Evolutionary conservation across 768 basidiomycete genomes (phyloP).

Genomic region (Epithele typhae): DNA sequence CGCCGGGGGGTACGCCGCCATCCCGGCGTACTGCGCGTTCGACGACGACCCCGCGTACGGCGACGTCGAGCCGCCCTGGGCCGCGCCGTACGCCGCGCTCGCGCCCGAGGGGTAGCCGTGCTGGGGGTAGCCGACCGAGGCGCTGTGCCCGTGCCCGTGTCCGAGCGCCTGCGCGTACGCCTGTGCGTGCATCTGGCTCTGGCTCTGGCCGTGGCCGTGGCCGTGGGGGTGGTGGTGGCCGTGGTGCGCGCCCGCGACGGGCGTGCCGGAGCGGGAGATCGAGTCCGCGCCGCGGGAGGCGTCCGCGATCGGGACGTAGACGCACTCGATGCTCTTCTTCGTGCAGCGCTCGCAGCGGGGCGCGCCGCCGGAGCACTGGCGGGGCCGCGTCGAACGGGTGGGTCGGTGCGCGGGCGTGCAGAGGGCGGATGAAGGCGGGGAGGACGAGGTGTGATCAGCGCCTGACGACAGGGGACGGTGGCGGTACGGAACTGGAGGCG

Average conservation of each 20-base stretch:
- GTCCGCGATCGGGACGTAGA: slow-evolving; percentile 38
- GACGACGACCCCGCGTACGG: no score
- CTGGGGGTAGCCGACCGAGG: neutral
- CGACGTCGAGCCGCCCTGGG: no score
- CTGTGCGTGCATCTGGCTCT: no score
- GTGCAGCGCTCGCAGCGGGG: slow-evolving; percentile 38
- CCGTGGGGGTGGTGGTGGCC: neutral
- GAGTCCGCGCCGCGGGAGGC: slow-evolving; percentile 20
- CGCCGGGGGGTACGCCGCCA: slow-evolving; percentile 7
- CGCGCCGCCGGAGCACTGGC: slow-evolving; percentile 24
- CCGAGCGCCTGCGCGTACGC: no score
- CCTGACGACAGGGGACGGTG: neutral
- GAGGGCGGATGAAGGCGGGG: no score
- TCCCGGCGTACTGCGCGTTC: neutral
- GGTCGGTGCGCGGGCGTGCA: no score
- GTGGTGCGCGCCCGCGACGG: neutral
- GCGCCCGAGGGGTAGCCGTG: no score
- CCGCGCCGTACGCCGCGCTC: no score
- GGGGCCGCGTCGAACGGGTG: no score
- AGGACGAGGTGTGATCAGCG: neutral
- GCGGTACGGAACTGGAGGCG: neutral
- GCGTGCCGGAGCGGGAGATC: slow-evolving; percentile 5
- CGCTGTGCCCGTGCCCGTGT: slow-evolving; percentile 1
- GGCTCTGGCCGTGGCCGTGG: neutral
- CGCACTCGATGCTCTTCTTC: slow-evolving; percentile 34